Percentiles rank a stretch among this genome's conserved stretches.
Evolutionary conservation across 441 rosid genomes (phyloP).

Genomic region (Metrosideros polymorpha): DNA sequence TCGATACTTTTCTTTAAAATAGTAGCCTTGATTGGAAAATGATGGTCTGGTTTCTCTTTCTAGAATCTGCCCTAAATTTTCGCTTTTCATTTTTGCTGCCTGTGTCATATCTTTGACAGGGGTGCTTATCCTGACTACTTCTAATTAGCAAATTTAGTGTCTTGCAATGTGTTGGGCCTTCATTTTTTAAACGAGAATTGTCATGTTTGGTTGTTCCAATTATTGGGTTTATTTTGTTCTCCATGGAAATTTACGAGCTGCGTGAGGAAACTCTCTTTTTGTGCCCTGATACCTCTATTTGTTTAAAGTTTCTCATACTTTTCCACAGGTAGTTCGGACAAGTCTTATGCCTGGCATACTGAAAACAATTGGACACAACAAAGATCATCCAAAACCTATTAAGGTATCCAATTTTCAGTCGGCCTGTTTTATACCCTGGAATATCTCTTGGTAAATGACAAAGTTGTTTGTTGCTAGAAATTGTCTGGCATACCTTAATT

Average conservation of each 20-base stretch:
- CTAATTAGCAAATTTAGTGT: neutral
- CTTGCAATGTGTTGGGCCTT: neutral
- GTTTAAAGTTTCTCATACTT: neutral
- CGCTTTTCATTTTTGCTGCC: neutral
- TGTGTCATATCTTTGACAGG: neutral
- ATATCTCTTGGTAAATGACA: neutral
- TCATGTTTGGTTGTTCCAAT: neutral
- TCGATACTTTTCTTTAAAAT: neutral
- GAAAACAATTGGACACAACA: conserved; percentile 82
- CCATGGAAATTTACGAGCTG: neutral
- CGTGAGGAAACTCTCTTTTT: neutral
- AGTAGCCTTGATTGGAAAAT: neutral
- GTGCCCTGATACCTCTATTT: neutral
- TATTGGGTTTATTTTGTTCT: neutral
- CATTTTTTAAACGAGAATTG: neutral
- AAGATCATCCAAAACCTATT: conserved; percentile 92
- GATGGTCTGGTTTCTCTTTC: neutral
- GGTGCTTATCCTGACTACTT: neutral
- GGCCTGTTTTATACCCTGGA: neutral
- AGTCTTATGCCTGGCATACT: conserved; percentile 89
- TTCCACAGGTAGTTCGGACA: conserved; percentile 52
- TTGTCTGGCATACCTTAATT: neutral
- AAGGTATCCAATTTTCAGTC: conserved; percentile 36
- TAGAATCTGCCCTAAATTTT: neutral
- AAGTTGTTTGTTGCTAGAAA: neutral